phyloP scores from a whole-genome alignment of 75 land plant genomes.

The Sequoia sempervirens region DNA sequence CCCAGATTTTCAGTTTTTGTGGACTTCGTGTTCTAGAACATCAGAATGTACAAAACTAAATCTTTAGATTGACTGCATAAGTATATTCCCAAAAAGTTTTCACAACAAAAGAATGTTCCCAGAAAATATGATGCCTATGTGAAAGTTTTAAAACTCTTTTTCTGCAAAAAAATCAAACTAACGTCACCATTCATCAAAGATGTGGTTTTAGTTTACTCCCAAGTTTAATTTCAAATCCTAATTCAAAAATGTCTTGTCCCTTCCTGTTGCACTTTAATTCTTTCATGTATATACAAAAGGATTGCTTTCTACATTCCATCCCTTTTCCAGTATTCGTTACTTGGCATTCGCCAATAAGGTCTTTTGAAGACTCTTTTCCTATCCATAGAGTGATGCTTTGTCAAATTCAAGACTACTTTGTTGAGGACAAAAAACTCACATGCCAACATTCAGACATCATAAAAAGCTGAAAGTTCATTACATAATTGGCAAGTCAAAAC shows the following conservation, averaged over 20 bases:
- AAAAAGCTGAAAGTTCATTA: no score
- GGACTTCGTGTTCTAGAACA: not conserved
- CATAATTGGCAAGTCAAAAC: no score
- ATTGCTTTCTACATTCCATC: not conserved
- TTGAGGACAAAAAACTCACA: not conserved
- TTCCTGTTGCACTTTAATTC: not conserved
- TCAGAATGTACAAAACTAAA: constrained; percentile 1
- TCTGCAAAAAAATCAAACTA: no score
- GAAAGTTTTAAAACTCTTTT: no score
- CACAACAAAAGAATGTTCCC: not conserved
- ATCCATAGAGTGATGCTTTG: not conserved
- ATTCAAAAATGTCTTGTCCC: not conserved
- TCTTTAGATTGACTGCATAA: not conserved
- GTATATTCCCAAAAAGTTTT: not conserved
- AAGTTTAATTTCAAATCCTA: not conserved
- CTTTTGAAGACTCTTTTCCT: not conserved
- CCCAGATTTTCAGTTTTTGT: not conserved
- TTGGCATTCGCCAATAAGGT: not conserved
- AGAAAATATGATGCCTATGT: no score
- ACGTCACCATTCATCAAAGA: no score
- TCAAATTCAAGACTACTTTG: not conserved
- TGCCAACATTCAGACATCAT: not conserved
- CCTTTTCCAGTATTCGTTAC: not conserved
- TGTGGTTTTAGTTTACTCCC: not conserved
- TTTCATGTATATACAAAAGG: not conserved